A percentile compares a stretch with the other conserved stretches of the same genome.
Conservation (phyloP, 495 filamentous ascomycete genomes). For the Penicillium salamii region DNA sequence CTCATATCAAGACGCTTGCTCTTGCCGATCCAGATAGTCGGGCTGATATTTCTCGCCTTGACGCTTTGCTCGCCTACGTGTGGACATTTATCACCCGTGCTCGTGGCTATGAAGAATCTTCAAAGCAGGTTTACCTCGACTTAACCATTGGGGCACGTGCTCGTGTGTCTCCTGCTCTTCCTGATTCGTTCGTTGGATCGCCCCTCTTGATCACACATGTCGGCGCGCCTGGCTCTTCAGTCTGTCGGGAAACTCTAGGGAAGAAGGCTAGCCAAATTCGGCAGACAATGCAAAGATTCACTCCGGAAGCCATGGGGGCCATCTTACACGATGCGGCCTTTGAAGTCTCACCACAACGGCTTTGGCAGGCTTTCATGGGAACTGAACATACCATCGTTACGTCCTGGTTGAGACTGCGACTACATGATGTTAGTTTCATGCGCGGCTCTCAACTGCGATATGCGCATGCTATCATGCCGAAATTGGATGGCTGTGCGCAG, state of each 20-base stretch:
- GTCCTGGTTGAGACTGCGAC: conserved; percentile 22
- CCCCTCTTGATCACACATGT: conserved; percentile 26
- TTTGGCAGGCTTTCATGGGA: conserved; percentile 36
- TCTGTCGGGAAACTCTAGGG: not conserved
- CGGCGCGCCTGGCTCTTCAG: conserved; percentile 12
- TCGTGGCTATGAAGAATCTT: conserved; percentile 17
- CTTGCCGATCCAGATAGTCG: conserved; percentile 3
- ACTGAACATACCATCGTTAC: conserved; percentile 28
- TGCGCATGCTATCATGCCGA: conserved; percentile 21
- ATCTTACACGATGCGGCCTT: conserved; percentile 28
- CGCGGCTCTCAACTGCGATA: conserved; percentile 15
- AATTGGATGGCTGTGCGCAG: conserved; percentile 25
- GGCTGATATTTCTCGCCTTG: conserved; percentile 26
- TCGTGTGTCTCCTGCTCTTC: conserved; percentile 12
- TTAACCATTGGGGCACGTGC: conserved; percentile 19
- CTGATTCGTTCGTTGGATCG: conserved; percentile 23
- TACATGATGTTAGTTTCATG: conserved; percentile 32
- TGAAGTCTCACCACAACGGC: conserved; percentile 29
- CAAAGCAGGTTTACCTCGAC: conserved; percentile 20
- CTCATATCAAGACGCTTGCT: conserved; percentile 14
- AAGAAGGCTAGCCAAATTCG: conserved; percentile 20
- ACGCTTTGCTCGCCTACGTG: conserved; percentile 32
- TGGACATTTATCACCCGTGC: conserved; percentile 30
- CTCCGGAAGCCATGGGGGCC: conserved; percentile 15
- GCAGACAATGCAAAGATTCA: conserved; percentile 20